Evolutionary conservation across 345 rosid species (phyloP), one percentile per base, ranked within the genome.

Genomic region (Arabidopsis suecica): DNA sequence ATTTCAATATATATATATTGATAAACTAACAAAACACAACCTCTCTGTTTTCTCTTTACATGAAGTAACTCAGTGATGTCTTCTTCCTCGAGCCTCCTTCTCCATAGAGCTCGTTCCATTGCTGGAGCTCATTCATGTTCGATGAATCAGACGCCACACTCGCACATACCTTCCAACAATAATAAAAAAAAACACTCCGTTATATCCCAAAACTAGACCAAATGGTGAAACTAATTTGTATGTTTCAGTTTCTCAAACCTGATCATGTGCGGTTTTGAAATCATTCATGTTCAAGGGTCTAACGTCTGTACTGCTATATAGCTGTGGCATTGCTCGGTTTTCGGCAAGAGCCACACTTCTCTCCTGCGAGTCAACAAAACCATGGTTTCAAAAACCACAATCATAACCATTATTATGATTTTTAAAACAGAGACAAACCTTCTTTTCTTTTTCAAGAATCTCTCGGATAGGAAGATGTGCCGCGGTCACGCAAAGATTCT

Each of bases 1-100:
- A 7, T 56, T 33, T 16, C n/a, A n/a, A 16, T 49, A 2, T 1
- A 28, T 28, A 28, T 28, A 10, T 61, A 20, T 37, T n/a, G 38
- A 60, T 12, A 0, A 69, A 42, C 32, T 37, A 16, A 45, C 9
- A 58, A 59, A 40, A 54, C 49, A 51, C 25, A 36, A 22, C 45
- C 12, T 57, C 65, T 66, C 42, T 69, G 36, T 40, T 71, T 14
- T 72, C 34, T 41, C 66, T 74, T 81, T 92, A 95, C 99, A 95
- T 92, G 81, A 92, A 95, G 80, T 95, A 95, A 86, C 99, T 95
- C 0, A 90, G 87, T 32, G 97, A 86, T 32, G 69, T 83, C 85
- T 82, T 92, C 86, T 90, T 95, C 79, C 98, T 92, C 1, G 99
- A 89, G 2, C 99, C 97, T 47, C 99, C 99, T 82, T 95, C 99